phyloP scores from a whole-genome alignment of 2,329 filamentous ascomycete genomes.

The Fusarium sororula region DNA sequence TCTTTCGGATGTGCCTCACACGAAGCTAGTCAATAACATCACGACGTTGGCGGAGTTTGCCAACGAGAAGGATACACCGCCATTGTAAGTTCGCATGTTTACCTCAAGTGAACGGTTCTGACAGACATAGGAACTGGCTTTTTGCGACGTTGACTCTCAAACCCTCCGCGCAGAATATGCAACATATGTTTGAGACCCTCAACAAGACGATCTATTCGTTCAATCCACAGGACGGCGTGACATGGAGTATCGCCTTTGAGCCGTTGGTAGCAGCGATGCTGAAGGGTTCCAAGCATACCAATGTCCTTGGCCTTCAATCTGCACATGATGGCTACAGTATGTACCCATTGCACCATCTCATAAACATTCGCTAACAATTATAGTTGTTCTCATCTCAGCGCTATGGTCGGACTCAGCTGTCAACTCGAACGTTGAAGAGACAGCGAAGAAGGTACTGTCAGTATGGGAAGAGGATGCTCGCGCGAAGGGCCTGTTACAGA shows the following conservation, averaged over 20 bases:
- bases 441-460: fast-evolving
- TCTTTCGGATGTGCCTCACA: not conserved
- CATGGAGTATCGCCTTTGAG: not conserved
- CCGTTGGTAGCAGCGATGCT: not conserved
- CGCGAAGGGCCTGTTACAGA: not conserved
- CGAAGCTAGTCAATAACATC: not conserved
- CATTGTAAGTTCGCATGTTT: not conserved
- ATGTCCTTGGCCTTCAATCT: not conserved
- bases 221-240: not conserved
- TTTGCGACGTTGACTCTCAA: not conserved
- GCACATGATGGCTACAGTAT: not conserved
- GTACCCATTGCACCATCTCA: fast-evolving
- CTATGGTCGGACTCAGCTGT: not conserved
- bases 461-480: not conserved
- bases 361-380: fast-evolving
- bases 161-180: not conserved
- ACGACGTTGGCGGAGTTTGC: not conserved
- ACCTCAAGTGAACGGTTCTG: fast-evolving
- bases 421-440: not conserved
- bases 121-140: not conserved
- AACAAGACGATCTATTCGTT: not conserved
- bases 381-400: not conserved
- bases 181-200: not conserved
- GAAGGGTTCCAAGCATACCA: not conserved
- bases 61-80: not conserved